Conservation (phyloP, 345 rosid genomes). For the Eucalyptus sp. region DNA sequence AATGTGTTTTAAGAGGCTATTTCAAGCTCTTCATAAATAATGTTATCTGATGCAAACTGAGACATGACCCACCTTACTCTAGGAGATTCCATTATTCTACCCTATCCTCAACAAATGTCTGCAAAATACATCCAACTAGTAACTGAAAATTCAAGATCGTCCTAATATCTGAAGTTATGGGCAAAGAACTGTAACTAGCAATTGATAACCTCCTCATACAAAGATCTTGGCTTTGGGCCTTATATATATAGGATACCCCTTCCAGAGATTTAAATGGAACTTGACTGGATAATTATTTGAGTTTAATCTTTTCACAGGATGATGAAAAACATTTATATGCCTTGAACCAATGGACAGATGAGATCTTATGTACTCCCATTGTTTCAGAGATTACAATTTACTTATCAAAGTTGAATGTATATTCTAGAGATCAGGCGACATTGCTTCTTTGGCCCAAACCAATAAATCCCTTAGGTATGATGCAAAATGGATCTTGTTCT, state of each 20-base stretch:
- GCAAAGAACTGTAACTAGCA: neutral
- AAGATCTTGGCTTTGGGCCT: neutral
- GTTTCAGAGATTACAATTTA: neutral
- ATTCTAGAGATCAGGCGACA: neutral
- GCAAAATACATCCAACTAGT: neutral
- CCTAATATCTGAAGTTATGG: neutral
- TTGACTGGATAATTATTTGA: neutral
- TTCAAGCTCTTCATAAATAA: neutral
- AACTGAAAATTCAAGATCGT: neutral
- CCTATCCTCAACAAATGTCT: neutral
- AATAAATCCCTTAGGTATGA: neutral
- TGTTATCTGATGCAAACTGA: neutral
- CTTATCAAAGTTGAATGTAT: neutral
- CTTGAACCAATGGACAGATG: neutral
- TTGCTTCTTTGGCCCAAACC: neutral
- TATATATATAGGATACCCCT: neutral
- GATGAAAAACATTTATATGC: neutral
- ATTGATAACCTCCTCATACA: neutral
- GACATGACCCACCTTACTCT: neutral
- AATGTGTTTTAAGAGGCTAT: neutral
- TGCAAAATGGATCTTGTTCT: neutral
- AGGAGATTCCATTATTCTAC: neutral
- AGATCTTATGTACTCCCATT: neutral
- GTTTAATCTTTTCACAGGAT: neutral
- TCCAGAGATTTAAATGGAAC: neutral